phyloP scores from a whole-genome alignment of 2,329 filamentous ascomycete species.

The Amphichorda felina region DNA sequence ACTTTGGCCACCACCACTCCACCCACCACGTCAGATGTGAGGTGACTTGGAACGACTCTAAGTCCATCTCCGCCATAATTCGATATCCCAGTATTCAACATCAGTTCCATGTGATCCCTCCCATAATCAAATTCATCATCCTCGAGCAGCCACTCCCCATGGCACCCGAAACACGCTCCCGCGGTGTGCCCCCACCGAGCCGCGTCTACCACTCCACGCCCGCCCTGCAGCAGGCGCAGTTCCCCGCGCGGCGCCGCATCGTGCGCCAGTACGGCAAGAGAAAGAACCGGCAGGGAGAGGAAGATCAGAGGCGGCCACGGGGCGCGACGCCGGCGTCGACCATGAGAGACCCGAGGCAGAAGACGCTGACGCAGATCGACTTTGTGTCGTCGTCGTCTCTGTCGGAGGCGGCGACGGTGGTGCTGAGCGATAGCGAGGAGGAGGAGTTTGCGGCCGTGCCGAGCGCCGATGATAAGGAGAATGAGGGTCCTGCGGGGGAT shows the following conservation, averaged over 20 bases:
- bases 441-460: conserved; percentile 8
- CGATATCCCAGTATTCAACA: too few relatives aligned
- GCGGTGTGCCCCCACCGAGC: conserved; percentile 20
- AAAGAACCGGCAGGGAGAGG: conserved; percentile 10
- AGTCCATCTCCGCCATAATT: too few relatives aligned
- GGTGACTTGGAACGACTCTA: too few relatives aligned
- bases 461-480: conserved; percentile 11
- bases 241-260: conserved; percentile 20
- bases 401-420: conserved; percentile 16
- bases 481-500: conserved; percentile 3
- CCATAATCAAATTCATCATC: too few relatives aligned
- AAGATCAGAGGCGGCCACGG: conserved; percentile 3
- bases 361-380: conserved; percentile 30
- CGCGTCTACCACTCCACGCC: conserved; percentile 26
- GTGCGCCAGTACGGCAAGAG: conserved; percentile 22
- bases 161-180: conserved; percentile 24
- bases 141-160: conserved; percentile 11
- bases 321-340: neutral
- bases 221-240: conserved; percentile 23
- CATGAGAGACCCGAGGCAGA: conserved; percentile 18
- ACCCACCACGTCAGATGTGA: too few relatives aligned
- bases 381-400: conserved; percentile 23
- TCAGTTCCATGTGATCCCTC: too few relatives aligned
- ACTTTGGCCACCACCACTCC: too few relatives aligned
- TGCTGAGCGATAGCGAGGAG: conserved; percentile 14